Evolutionary conservation across 2,329 filamentous ascomycete species (phyloP), one percentile per base, ranked within the genome.

Genomic region (Aureobasidium uvarum): DNA sequence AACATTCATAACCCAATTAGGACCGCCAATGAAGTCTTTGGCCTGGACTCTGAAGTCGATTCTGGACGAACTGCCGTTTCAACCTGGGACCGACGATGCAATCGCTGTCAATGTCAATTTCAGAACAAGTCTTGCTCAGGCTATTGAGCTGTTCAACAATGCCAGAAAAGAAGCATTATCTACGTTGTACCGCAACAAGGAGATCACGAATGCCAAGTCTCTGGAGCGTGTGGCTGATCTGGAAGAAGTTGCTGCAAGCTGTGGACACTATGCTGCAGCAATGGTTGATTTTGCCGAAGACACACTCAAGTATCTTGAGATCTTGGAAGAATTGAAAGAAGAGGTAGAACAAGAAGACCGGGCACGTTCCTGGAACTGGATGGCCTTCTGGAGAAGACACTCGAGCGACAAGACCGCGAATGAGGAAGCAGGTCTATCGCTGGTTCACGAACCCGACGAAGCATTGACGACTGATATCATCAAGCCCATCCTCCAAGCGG

Each of bases 211-310:
- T 66, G 81, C 86, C 3, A 84, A 86, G 48, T 88, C 89, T 0
- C 83, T 91, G 62, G 89, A 89, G 68, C 84, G 94, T 10, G 89
- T 96, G 73, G 95, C 94, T 2, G 95, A 98, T 75, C 92, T 96
- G 66, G 95, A 99, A 75, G 95, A 99, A 76, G 93, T 98, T 13
- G 93, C 94, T 46, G 94, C 95, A n/a, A 96, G 93, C 65, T 99
- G 95, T 73, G 94, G 95, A 0, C 93, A 98, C 77, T 99, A 98
- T 74, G 94, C 91, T 73, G 97, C 95, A 74, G 96, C 90, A 50
- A 81, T 99, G 31, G 86, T 95, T 68, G 90, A 95, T 70, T 94
- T 98, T 73, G 93, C 92, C 0, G 91, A 96, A 73, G 92, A 97
- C 73, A 90, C 96, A 79, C 86, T 91, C 69, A 85, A 85, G 14